Conservation (phyloP, 2,329 filamentous ascomycete species). For the Helicocarpus griseus region DNA sequence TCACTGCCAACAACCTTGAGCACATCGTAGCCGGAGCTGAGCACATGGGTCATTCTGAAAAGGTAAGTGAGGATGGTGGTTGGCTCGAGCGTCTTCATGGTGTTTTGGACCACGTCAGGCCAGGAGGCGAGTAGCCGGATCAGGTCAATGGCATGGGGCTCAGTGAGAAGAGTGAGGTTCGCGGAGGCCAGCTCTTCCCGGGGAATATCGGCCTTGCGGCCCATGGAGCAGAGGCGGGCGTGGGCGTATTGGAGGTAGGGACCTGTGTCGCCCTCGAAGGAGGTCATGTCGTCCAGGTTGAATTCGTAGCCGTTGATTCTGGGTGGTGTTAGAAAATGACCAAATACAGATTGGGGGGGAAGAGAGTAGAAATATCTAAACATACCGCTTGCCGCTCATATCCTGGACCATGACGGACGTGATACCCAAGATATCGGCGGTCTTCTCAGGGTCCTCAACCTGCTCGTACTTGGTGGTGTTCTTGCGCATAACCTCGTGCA, state of each 20-base stretch:
- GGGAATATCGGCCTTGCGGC: constrained; percentile 44
- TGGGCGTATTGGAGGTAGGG: constrained; percentile 58
- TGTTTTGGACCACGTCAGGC: constrained; percentile 55
- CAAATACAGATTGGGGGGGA: constrained; percentile 27
- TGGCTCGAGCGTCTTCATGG: constrained; percentile 57
- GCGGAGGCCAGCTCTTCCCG: constrained; percentile 42
- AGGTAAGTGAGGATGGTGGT: constrained; percentile 57
- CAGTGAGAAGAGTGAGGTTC: constrained; percentile 52
- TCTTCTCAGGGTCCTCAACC: constrained; percentile 69
- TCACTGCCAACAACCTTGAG: constrained; percentile 54
- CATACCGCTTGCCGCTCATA: constrained; percentile 84
- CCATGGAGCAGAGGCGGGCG: constrained; percentile 49
- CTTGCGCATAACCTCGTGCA: constrained; percentile 94
- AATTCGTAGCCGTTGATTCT: constrained; percentile 56
- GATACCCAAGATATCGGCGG: constrained; percentile 83
- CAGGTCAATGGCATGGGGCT: constrained; percentile 53
- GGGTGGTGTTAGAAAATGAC: constrained; percentile 33
- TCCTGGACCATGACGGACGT: constrained; percentile 97
- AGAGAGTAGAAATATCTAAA: constrained; percentile 1
- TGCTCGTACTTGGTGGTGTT: constrained; percentile 87
- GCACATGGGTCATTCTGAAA: constrained; percentile 55
- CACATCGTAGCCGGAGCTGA: constrained; percentile 54
- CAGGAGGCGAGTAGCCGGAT: constrained; percentile 54
- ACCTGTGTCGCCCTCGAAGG: constrained; percentile 57
- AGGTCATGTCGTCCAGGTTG: constrained; percentile 56